A percentile compares a stretch with the other conserved stretches of the same genome.
phyloP scores from a whole-genome alignment of 176 grass and related monocot genomes.

The Carex kokanica region DNA sequence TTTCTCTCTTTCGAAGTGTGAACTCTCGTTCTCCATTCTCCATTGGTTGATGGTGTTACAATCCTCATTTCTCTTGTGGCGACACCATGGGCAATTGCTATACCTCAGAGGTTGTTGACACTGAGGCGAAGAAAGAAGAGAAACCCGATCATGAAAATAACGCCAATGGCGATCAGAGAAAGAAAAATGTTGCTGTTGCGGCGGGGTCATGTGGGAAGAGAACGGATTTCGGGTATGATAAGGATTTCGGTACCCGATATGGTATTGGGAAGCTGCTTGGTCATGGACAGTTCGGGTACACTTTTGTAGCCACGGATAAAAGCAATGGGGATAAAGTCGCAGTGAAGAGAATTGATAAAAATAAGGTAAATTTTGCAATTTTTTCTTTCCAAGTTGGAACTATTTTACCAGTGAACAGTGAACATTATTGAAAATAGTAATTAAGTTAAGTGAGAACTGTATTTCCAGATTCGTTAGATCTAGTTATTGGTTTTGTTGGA shows the following conservation, averaged over 20 bases:
- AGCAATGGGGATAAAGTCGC: conserved; percentile 52
- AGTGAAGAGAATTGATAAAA: conserved; percentile 92
- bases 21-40: neutral
- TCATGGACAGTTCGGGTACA: conserved; percentile 81
- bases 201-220: conserved; percentile 62
- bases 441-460: neutral
- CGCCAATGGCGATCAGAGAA: neutral
- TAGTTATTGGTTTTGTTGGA: neutral
- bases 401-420: neutral
- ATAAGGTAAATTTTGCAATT: conserved; percentile 49
- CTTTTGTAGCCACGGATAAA: conserved; percentile 68
- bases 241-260: conserved; percentile 67
- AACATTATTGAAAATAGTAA: neutral
- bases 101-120: neutral
- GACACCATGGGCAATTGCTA: conserved; percentile 18
- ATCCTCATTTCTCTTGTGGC: conserved; percentile 9
- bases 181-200: neutral
- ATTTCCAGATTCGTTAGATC: conserved; percentile 4
- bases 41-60: conserved; percentile 19
- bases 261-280: conserved; percentile 75
- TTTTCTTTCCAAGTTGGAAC: neutral
- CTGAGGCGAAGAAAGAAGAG: conserved; percentile 8
- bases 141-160: conserved; percentile 1
- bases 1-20: neutral
- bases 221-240: conserved; percentile 81